A percentile compares a stretch with the other conserved stretches of the same genome.
phyloP scores from a whole-genome alignment of 352 stramenopile genomes.

The Phytophthora kernoviae region DNA sequence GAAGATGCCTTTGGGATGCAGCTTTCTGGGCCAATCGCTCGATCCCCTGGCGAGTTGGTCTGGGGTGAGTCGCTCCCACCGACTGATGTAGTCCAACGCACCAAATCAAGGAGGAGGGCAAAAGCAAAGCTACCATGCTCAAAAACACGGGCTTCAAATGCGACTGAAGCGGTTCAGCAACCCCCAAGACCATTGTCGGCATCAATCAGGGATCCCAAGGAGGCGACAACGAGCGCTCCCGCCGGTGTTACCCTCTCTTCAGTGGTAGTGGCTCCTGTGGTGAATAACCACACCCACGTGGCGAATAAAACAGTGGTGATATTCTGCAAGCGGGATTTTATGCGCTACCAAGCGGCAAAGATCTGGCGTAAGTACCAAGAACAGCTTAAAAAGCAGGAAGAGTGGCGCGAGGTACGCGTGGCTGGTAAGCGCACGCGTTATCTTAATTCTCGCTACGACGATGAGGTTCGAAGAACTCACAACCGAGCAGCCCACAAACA shows the following conservation, averaged over 20 bases:
- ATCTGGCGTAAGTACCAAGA: conserved; percentile 82
- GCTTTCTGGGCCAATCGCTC: not conserved
- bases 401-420: conserved; percentile 49
- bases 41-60: not conserved
- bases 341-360: conserved; percentile 71
- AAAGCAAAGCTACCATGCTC: conserved; percentile 14
- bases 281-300: conserved; percentile 2
- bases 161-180: conserved; percentile 3
- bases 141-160: not conserved
- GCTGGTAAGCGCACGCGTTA: conserved; percentile 61
- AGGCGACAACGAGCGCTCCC: conserved; percentile 3
- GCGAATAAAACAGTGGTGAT: conserved; percentile 72
- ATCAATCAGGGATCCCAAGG: not conserved
- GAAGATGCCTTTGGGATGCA: conserved; percentile 1
- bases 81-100: not conserved
- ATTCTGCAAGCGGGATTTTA: conserved; percentile 83
- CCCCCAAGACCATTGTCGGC: not conserved
- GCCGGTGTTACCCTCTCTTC: not conserved
- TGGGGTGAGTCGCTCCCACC: not conserved
- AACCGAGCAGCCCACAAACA: conserved; percentile 19
- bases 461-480: conserved; percentile 29
- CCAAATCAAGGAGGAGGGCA: conserved; percentile 16
- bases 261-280: conserved; percentile 3
- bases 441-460: conserved; percentile 44
- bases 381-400: conserved; percentile 53